These are phyloP conservation scores for Pachyrhizus erosus DNA, from an alignment of 306 rosid genomes.

Conservation along the genomic window DNA sequence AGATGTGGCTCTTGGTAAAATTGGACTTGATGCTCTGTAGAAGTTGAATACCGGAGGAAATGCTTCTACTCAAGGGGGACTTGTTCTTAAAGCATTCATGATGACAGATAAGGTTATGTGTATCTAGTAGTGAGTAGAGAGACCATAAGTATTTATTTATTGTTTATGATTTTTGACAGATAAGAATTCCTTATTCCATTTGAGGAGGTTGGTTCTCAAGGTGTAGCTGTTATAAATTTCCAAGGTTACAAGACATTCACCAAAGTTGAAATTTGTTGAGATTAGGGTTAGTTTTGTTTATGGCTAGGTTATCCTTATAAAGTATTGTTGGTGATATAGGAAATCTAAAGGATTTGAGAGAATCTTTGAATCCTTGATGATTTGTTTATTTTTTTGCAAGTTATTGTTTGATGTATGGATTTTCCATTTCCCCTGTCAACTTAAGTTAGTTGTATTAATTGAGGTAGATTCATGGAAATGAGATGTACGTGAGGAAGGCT, in stretches of 20 bases:
- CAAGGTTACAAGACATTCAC: not conserved
- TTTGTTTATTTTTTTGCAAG: not conserved
- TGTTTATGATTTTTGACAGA: not conserved
- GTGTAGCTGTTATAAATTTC: not conserved
- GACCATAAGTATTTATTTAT: not conserved
- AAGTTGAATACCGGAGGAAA: not conserved
- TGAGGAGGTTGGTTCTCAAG: not conserved
- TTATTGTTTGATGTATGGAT: not conserved
- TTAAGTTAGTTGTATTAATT: not conserved
- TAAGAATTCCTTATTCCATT: not conserved
- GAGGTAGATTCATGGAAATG: not conserved
- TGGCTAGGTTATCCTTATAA: too few relatives aligned
- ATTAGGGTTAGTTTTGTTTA: too few relatives aligned
- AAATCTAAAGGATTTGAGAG: not conserved
- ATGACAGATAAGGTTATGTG: too few relatives aligned
- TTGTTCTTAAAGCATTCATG: too few relatives aligned
- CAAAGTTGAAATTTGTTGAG: not conserved
- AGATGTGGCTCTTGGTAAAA: not conserved
- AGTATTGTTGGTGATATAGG: constrained; percentile 16
- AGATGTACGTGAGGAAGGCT: not conserved
- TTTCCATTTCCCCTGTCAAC: not conserved
- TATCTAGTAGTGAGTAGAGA: too few relatives aligned
- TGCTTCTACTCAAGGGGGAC: not conserved
- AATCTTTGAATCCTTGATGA: not conserved
- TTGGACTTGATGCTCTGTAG: too few relatives aligned